Evolutionary conservation across 176 grass and related monocot genomes (phyloP).

Genomic region (Triticum aestivum): IWGSC_CS_RefSeq_v2.1 NC_057805.1:485225585-485226084

Average conservation of each 20-base stretch:
- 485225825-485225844: neutral
- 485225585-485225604: neutral
- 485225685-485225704: neutral
- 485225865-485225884: neutral
- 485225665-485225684: neutral
- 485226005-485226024: neutral
- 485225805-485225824: neutral
- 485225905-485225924: neutral
- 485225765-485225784: slow-evolving; percentile 28
- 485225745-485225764: slow-evolving; percentile 15
- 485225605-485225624: neutral
- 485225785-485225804: slow-evolving; percentile 8
- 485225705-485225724: neutral
- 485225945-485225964: neutral
- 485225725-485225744: neutral
- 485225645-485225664: neutral
- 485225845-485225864: slow-evolving; percentile 20
- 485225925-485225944: neutral
- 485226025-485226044: too few species aligned
- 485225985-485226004: neutral
- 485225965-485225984: too few species aligned
- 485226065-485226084: too few species aligned
- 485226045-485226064: too few species aligned
- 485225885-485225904: neutral
- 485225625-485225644: neutral